Base-by-base conservation (phyloP, 306 rosid species). In the Abrus precatorius region DNA sequence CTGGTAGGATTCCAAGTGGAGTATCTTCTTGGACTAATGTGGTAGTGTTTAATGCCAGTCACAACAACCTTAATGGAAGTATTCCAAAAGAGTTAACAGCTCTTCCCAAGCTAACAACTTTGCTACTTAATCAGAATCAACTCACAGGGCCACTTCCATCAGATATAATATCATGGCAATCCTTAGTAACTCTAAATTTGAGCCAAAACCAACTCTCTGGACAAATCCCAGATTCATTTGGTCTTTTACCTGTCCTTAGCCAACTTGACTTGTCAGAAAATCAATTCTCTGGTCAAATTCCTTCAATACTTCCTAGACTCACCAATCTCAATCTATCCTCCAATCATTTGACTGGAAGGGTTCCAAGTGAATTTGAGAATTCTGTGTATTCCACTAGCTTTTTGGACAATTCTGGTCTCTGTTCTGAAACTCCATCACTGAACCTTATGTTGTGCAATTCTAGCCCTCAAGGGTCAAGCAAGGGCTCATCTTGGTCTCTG, bases 361-460 rank as follows among this genome's bases (percentile, higher is more conserved):
- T 95, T 67, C 98, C 97, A 1, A 61, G 41, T 66, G 80, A 29
- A 20, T 44, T 91, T 0, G 89, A 86, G 48, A 91, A 78, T 74
- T 1, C 75, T 14, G 92, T 56, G 0, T 86, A 12, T 85, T 77
- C 60, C 4, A 63, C 3, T 32, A 89, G 91, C 91, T 93, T 95
- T 89, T 86, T 90, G 87, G 57, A 90, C 85, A 91, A 95, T 77
- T 77, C 87, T 32, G 90, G 87, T 44, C 97, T 95, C 1, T 93
- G 96, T 67, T 56, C 88, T 1, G 87, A 81, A 49, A 84, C n/a
- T 5, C 40, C 69, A 4, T 9, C 30, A 57, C 28, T 84, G 62
- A 87, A 82, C 56, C 56, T 91, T 68, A 59, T 59, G 12, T 52
- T 30, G 41, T 93, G 97, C 84, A 62, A 81, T 75, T 71, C 78